These are phyloP conservation scores for Blastobotrys chiropterorum DNA, from an alignment of 805 yeast genomes.

Conservation along the genomic window DNA sequence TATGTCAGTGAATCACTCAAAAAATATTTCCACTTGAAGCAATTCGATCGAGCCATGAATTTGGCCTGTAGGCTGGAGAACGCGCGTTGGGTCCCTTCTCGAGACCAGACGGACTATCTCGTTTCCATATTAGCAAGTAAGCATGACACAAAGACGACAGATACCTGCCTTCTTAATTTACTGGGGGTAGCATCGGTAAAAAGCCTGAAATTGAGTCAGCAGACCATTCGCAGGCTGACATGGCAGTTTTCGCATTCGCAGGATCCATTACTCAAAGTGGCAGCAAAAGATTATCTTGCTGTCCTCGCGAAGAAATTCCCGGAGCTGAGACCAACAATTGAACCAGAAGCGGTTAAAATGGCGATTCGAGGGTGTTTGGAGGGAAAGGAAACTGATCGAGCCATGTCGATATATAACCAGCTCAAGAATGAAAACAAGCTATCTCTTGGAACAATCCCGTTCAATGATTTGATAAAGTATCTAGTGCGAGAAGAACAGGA, in stretches of 20 bases:
- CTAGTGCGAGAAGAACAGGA: not conserved
- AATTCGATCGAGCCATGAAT: not conserved
- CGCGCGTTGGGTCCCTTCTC: not conserved
- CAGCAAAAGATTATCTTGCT: not conserved
- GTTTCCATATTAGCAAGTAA: not conserved
- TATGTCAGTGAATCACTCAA: not conserved
- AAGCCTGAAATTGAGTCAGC: not conserved
- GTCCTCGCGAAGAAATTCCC: not conserved
- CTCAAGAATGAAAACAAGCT: not conserved
- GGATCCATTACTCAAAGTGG: not conserved
- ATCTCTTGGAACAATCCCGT: not conserved
- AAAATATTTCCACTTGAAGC: not conserved
- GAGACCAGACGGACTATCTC: not conserved
- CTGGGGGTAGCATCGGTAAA: not conserved
- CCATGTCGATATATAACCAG: not conserved
- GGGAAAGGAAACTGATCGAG: not conserved
- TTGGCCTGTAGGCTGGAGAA: not conserved
- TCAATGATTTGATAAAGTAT: not conserved
- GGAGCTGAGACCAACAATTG: not conserved
- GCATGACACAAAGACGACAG: not conserved
- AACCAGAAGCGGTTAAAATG: not conserved
- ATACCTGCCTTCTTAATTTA: not conserved
- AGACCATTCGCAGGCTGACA: not conserved
- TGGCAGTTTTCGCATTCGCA: not conserved
- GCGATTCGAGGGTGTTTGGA: not conserved